Evolutionary conservation across 2,329 filamentous ascomycete species (phyloP), one percentile per base, ranked within the genome.

Genomic region (Aureobasidium sp.): DNA sequence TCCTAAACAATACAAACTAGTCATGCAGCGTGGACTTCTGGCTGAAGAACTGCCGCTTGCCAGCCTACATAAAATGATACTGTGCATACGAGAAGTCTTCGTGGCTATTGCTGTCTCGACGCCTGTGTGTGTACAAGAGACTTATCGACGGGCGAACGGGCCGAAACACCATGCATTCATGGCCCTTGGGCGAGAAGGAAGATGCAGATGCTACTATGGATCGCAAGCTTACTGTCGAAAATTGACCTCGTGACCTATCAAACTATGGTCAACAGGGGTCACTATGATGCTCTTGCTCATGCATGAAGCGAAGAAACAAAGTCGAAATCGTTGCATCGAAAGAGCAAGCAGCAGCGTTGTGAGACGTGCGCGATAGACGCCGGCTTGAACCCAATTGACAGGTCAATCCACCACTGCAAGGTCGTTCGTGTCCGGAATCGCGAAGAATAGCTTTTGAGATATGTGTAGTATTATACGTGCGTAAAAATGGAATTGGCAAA

Each of bases 311-410:
- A 52, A 39, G 50, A 39, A 52, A 55, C 24, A 27, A 53, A 39
- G 24, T 34, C 37, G 17, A 43, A 26, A 3, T 57, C 37, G 53
- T 46, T 55, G 37, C 26, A 9, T 57, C 41, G 13, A n/a, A 17
- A 48, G 24, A 5, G 10, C 24, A 57, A 57, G 53, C 53, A 46
- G 39, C 27, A 46, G 12, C 55, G 53, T 57, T 57, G 53, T 46
- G 53, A 57, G 53, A 57, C 39, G 53, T 41, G 53, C 20, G 46
- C 46, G 57, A 36, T 60, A 50, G 46, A 60, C 57, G 57, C 57
- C 57, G 44, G 46, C 44, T 26, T 34, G 57, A 51, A 60, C 57
- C 46, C 57, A 60, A 60, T 59, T 59, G 55, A 59, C 55, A 60
- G 17, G 36, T 60, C 46, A 51, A 51, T 46, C 8, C 44, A 41